Conservation (phyloP, 345 rosid species). For the Citrus medica region DNA sequence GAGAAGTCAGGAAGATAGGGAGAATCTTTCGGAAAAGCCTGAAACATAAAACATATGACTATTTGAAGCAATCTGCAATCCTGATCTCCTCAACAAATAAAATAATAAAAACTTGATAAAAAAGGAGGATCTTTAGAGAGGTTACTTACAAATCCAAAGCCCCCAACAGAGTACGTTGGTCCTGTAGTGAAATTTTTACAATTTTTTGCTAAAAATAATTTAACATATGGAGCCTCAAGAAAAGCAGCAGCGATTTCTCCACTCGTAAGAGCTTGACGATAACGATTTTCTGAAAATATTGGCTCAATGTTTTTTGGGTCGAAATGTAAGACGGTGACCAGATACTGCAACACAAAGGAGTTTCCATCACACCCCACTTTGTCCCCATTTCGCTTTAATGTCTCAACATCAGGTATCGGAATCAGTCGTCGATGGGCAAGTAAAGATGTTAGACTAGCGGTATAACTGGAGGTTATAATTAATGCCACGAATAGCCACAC, state of each 20-base stretch:
- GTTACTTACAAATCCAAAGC: slow-evolving; percentile 29
- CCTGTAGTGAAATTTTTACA: slow-evolving; percentile 19
- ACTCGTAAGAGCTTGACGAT: no score
- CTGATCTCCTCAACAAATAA: no score
- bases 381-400: neutral
- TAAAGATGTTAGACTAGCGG: slow-evolving; percentile 19
- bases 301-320: no score
- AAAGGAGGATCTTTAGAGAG: no score
- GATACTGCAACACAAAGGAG: no score
- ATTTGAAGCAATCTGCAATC: no score
- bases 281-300: no score
- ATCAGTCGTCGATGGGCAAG: slow-evolving; percentile 14
- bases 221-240: no score
- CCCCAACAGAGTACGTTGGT: slow-evolving; percentile 17
- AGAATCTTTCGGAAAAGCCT: slow-evolving; percentile 20
- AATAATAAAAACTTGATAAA: no score
- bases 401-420: neutral
- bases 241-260: no score
- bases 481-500: slow-evolving; percentile 10
- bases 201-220: slow-evolving; percentile 12
- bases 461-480: slow-evolving; percentile 25
- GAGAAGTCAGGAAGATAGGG: slow-evolving; percentile 25
- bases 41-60: neutral
- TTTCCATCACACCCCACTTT: no score
- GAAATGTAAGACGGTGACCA: no score